Evolutionary conservation across 2,329 filamentous ascomycete species (phyloP).

Genomic region (Uncinocarpus reesii): DNA sequence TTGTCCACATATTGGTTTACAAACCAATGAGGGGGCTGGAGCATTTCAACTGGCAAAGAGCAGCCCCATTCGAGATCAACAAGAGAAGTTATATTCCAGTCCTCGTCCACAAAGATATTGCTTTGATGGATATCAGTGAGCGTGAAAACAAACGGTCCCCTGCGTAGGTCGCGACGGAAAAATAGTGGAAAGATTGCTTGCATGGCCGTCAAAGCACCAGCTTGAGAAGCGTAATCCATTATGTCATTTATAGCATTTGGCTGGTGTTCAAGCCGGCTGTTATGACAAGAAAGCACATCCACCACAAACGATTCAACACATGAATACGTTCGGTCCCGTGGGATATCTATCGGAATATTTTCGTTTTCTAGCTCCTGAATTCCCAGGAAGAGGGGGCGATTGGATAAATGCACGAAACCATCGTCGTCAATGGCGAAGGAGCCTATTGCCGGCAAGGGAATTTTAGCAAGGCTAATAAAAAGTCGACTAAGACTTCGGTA

Average conservation of each 20-base stretch:
- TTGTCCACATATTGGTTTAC: constrained; percentile 15
- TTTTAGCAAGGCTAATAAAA: too few relatives aligned
- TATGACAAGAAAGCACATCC: not conserved
- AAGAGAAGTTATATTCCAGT: not conserved
- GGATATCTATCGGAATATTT: not conserved
- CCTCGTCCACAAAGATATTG: not conserved
- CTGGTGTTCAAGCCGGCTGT: not conserved
- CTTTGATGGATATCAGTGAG: not conserved
- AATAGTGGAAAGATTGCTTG: not conserved
- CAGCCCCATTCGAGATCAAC: not conserved
- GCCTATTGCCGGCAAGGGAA: too few relatives aligned
- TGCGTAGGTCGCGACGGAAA: not conserved
- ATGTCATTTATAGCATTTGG: not conserved
- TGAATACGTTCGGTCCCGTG: not conserved
- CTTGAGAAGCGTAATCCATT: not conserved
- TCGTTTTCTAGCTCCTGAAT: not conserved
- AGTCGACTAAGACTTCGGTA: too few relatives aligned
- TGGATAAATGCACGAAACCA: not conserved
- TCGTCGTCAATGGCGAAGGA: too few relatives aligned
- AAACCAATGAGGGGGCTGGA: constrained; percentile 25
- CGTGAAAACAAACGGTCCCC: not conserved
- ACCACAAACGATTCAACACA: not conserved
- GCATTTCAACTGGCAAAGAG: not conserved
- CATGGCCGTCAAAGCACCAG: not conserved
- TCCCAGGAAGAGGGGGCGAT: not conserved